Conservation (phyloP, 2,329 filamentous ascomycete species). For the Aphanocladium album region DNA sequence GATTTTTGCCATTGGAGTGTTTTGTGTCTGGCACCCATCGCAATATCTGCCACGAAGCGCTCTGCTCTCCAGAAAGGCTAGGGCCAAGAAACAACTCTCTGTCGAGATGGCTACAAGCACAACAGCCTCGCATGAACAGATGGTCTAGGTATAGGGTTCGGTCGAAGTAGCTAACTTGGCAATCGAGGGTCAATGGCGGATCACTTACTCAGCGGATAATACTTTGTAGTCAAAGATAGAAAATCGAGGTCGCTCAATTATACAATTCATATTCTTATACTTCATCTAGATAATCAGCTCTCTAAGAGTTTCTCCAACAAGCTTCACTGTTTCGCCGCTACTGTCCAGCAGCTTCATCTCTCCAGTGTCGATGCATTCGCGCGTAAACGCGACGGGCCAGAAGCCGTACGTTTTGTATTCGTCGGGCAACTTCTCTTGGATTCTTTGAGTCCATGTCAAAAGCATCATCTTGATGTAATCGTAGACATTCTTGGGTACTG, state of each 20-base stretch:
- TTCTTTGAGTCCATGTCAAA: conserved; percentile 34
- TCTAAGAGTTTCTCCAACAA: conserved; percentile 11
- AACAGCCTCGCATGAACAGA: neutral
- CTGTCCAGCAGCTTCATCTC: conserved; percentile 4
- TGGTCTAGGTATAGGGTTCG: neutral
- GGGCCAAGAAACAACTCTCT: neutral
- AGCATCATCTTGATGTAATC: conserved; percentile 24
- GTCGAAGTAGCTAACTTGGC: neutral
- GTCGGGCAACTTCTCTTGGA: conserved; percentile 27
- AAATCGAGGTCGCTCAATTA: neutral
- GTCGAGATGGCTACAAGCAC: neutral
- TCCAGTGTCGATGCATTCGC: conserved; percentile 14
- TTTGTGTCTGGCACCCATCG: conserved; percentile 45
- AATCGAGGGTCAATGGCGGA: too few species aligned
- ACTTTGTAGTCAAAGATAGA: neutral
- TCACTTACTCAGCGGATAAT: too few species aligned
- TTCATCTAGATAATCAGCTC: conserved; percentile 4
- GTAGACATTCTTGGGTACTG: conserved; percentile 15
- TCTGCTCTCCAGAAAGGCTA: neutral
- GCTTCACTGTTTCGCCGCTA: conserved; percentile 16
- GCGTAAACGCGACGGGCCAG: conserved; percentile 26
- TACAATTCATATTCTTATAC: neutral
- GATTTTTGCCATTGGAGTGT: conserved; percentile 40
- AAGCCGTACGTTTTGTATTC: conserved; percentile 28
- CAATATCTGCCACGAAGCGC: conserved; percentile 27